Evolutionary conservation across 1,139 yeast genomes (phyloP), one percentile per base, ranked within the genome.

Genomic region (Candida albicans): DNA sequence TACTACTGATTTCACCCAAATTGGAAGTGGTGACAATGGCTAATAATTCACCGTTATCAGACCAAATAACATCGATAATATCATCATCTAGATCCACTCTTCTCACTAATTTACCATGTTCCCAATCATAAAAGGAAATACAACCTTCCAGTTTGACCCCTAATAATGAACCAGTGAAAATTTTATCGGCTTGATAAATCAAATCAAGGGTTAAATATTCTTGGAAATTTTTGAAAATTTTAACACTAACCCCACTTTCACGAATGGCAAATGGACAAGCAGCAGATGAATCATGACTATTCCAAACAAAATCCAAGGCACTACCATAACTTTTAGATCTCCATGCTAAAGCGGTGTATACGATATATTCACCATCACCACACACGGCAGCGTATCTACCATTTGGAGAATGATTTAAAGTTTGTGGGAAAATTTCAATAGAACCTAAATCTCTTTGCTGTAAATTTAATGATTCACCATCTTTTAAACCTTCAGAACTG

Each of bases 301-400:
- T 71, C 99, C 99, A 93, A 35, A 82, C 96, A 65, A 95, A 90
- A 60, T 90, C 97, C 47, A 82, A 70, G 12, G 96, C 97, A 46
- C 82, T 78, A 51, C 98, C 99, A 64, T 88, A 93, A 41, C 91
- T 79, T 68, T 90, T 93, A 55, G 95, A 90, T 71, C 99, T 82
- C 99, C 99, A 93, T 1, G 98, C 98, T 58, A 95, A 79, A 1
- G 99, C 95, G 7, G 98, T 90, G 70, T 93, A 95, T 45, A 95
- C 85, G 57, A 93, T 89, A 64, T 89, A 93, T 67, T 93, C 99
- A 48, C 97, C 98, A 68, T 95, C 99, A 60, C 99, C 99, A 46
- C 95, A 87, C 39, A 93, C 97, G 24, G 98, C 87, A 33, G 91
- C 98, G 63, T 87, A 93, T 67, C 97, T 83, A 48, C 99, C 99